Conservation (phyloP, 495 filamentous ascomycete species). For the Immersiella caudata region DNA sequence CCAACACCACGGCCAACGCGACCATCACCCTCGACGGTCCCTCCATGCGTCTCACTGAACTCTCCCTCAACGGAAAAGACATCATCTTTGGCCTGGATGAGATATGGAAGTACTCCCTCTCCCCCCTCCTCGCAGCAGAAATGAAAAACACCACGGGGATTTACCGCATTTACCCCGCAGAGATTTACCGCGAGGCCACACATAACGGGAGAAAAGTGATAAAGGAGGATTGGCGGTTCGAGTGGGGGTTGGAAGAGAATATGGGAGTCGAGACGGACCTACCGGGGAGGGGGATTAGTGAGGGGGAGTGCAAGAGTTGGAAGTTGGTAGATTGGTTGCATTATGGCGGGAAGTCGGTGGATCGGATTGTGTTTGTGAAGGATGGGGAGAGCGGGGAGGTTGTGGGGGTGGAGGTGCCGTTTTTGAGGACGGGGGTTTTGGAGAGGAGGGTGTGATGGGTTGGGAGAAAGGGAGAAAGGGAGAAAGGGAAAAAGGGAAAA, state of each 20-base stretch:
- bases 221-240: slow-evolving; percentile 25
- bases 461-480: too few relatives aligned
- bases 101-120: slow-evolving; percentile 20
- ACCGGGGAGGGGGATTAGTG: slow-evolving; percentile 24
- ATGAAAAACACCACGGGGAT: slow-evolving; percentile 16
- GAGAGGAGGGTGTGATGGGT: slow-evolving; percentile 1
- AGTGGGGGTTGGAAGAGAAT: slow-evolving; percentile 21
- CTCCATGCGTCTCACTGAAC: slow-evolving; percentile 34
- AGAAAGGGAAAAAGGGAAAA: too few relatives aligned
- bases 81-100: slow-evolving; percentile 26
- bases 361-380: slow-evolving; percentile 45
- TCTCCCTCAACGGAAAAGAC: slow-evolving; percentile 45
- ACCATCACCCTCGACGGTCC: slow-evolving; percentile 31
- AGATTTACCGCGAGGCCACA: slow-evolving; percentile 32
- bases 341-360: slow-evolving; percentile 37
- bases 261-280: slow-evolving; percentile 25
- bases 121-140: slow-evolving; percentile 21
- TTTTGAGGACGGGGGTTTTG: slow-evolving; percentile 26
- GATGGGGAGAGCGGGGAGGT: slow-evolving; percentile 34
- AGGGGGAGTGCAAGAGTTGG: slow-evolving; percentile 43
- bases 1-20: slow-evolving; percentile 29
- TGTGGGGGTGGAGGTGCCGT: slow-evolving; percentile 40
- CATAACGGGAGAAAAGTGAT: slow-evolving; percentile 20
- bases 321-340: slow-evolving; percentile 37
- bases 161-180: slow-evolving; percentile 36